Evolutionary conservation across 2,329 filamentous ascomycete genomes (phyloP).

Genomic region (Calcarisporium arbuscula): DNA sequence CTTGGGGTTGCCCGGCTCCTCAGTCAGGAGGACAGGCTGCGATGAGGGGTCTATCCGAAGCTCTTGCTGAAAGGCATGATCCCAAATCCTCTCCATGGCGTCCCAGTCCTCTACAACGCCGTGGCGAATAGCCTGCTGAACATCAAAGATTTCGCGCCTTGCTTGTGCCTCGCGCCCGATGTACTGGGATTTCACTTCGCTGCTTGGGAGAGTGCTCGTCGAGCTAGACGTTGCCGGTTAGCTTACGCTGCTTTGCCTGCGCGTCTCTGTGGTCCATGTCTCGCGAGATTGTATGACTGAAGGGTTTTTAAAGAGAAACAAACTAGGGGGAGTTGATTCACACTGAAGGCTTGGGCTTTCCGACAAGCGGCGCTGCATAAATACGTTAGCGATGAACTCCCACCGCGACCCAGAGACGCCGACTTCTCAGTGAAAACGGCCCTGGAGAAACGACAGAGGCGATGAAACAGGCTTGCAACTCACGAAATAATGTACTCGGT

Average conservation of each 20-base stretch:
- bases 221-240: conserved; percentile 17
- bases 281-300: too few relatives aligned
- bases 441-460: conserved; percentile 21
- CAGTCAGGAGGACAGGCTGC: conserved; percentile 98
- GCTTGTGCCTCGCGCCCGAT: conserved; percentile 99
- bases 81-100: conserved; percentile 99
- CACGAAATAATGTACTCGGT: conserved; percentile 99
- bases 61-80: conserved; percentile 99
- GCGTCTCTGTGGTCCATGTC: background rate
- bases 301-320: too few relatives aligned
- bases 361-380: conserved; percentile 87
- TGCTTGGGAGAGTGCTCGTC: conserved; percentile 98
- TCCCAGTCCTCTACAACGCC: conserved; percentile 99
- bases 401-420: conserved; percentile 8
- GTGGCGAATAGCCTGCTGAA: conserved; percentile 99
- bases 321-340: too few relatives aligned
- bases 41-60: conserved; percentile 99
- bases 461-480: conserved; percentile 53
- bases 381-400: conserved; percentile 27
- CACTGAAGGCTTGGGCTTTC: conserved; percentile 99
- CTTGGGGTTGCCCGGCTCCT: conserved; percentile 99
- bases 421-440: conserved; percentile 8
- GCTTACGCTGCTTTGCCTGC: conserved; percentile 6
- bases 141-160: conserved; percentile 99
- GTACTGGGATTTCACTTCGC: conserved; percentile 99